Evolutionary conservation across 139 green algal species (phyloP), one percentile per base, ranked within the genome.

Genomic region (Tetraselmis chui): DNA sequence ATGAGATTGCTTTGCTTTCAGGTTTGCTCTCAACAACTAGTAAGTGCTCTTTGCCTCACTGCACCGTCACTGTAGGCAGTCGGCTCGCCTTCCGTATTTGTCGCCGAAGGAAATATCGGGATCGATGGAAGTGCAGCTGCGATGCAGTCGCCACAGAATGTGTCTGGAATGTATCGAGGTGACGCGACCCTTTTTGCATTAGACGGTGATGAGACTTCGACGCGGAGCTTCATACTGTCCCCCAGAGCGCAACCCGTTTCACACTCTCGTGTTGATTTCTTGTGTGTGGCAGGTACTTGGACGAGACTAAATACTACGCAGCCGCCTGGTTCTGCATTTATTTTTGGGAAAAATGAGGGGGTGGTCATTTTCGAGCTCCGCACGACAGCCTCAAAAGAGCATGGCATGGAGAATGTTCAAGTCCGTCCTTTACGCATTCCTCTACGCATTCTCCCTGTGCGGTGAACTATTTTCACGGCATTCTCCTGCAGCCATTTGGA

Each of bases 371-470:
- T 84, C 11, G 30, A 84, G 76, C 81, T 84, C 11, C 79, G 25
- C 28, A 30, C 28, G 2, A 31, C 22, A 1, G 45, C 1, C 28
- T 77, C 31, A 1, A 25, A 26, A 1, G 27, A 31, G 1, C 45
- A 78, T 5, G 81, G 81, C 29, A 32, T 84, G 76, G 67, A 83
- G 0, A 29, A 83, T 29, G 27, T 83, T 30, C 28, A 83, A 75
- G 80, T 83, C 29, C 30, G 25, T 2, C 0, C 27, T n/a, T 28
- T 32, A 24, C 76, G 30, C 27, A 23, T 18, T 22, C 29, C 28
- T 28, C 75, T 84, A 2, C 29, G 45, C 45, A 67, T 18, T 5
- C 18, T 25, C 0, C 0, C 45, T 76, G 79, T 29, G 30, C 26
- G 26, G 32, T 18, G 29, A 18, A 1, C 22, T n/a, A 31, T 1